Evolutionary conservation across 768 basidiomycete genomes (phyloP).

Genomic region (Podaxis sp.): DNA sequence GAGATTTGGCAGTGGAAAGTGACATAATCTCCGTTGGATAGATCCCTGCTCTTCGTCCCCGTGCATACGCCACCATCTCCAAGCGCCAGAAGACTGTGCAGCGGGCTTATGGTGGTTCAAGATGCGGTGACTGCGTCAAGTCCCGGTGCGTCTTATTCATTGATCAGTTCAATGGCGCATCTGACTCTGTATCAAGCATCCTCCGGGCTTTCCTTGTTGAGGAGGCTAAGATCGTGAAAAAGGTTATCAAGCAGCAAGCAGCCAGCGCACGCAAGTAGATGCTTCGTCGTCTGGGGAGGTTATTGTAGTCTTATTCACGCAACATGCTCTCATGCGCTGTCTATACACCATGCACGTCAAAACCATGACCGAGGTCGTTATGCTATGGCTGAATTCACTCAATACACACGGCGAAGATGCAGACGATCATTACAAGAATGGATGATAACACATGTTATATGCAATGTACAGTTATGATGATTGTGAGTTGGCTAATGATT

Average conservation of each 20-base stretch:
- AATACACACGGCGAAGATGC: background rate
- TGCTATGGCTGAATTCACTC: background rate
- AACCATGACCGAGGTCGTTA: conserved; percentile 20
- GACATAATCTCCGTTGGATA: conserved; percentile 25
- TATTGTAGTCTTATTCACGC: conserved; percentile 15
- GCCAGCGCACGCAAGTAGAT: conserved; percentile 40
- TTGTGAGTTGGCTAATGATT: conserved; percentile 1
- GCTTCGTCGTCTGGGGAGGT: conserved; percentile 1
- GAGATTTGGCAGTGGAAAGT: background rate
- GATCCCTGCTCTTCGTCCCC: conserved; percentile 95
- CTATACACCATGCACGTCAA: conserved; percentile 29
- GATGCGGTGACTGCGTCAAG: conserved; percentile 95
- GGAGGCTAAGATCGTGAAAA: conserved; percentile 99
- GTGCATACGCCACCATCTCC: conserved; percentile 92
- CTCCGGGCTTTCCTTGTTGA: conserved; percentile 98
- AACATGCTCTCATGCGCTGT: conserved; percentile 21
- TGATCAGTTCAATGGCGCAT: background rate
- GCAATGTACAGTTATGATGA: conserved; percentile 2
- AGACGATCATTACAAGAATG: background rate
- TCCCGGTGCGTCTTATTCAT: conserved; percentile 62
- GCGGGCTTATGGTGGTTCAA: conserved; percentile 95
- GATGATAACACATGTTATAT: background rate
- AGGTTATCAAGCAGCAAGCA: conserved; percentile 83
- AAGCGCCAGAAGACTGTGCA: conserved; percentile 97
- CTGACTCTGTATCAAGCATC: conserved; percentile 54